Evolutionary conservation across 352 stramenopile genomes (phyloP), one percentile per base, ranked within the genome.

Genomic region (Phytophthora palmivora): DNA sequence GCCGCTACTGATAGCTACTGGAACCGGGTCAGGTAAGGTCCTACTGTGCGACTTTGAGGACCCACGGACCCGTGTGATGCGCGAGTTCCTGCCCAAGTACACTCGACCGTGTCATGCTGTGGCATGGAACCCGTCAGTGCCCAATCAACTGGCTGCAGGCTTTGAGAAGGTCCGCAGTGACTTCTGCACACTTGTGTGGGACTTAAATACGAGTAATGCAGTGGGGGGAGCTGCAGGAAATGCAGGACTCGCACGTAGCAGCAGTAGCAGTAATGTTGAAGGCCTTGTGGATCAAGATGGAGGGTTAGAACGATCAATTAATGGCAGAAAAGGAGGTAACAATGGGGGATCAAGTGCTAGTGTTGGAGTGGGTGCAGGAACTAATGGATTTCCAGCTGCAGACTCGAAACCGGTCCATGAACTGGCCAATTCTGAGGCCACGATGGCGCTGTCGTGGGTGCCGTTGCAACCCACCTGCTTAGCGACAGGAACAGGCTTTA

Each of bases 81-180:
- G 82, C 57, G 85, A 94, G 56, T 91, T 92, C 42, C 51, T 81
- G 47, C 85, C 85, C 48, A 94, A 94, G 69, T 94, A 92, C 71
- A 88, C 67, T 54, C 83, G 85, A 2, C 85, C 85, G 21, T 96
- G 87, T 60, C 91, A 96, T 34, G 80, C 87, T 6, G 83, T 96
- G 16, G 85, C 85, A 12, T 96, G 87, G 87, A 96, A 96, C 59
- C 69, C 67, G 21, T 78, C 83, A 2, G 59, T 89, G 43, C 76
- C 85, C n/a, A 75, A 89, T 34, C 87, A 94, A 51, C 76, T 96
- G 39, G 87, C 81, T 0, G 85, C 83, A 5, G 87, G 87, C 28
- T 94, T 96, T 59, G 87, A 96, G 45, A 96, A 96, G 67, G 85
- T 96, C 21, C 84, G 87, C 37, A 92, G 82, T 45, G 87, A 94